phyloP scores from a whole-genome alignment of 805 yeast species.

The Hanseniaspora guilliermondii region DNA sequence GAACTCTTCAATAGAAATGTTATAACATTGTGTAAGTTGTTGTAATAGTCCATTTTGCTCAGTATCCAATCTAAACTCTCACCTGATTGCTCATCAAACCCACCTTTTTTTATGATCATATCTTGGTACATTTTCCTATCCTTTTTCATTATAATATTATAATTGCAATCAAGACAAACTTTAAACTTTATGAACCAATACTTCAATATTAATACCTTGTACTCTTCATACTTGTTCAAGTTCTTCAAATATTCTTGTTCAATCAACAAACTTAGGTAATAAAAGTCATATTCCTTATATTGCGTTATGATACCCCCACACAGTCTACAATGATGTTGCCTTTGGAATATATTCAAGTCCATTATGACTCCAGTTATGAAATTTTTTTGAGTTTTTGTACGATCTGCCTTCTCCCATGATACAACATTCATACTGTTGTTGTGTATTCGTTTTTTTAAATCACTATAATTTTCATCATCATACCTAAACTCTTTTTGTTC shows the following conservation, averaged over 20 bases:
- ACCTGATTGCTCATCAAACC: constrained; percentile 6
- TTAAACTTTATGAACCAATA: constrained; percentile 11
- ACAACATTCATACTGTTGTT: neutral
- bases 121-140: neutral
- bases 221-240: neutral
- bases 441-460: neutral
- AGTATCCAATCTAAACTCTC: constrained; percentile 10
- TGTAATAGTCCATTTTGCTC: constrained; percentile 5
- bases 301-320: neutral
- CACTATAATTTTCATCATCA: constrained; percentile 4
- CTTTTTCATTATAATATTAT: neutral
- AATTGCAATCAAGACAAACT: constrained; percentile 6
- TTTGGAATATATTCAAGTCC: neutral
- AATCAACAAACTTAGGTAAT: constrained; percentile 1
- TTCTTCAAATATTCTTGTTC: constrained; percentile 9
- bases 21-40: constrained; percentile 2
- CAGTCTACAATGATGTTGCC: constrained; percentile 7
- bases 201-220: neutral
- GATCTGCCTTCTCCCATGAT: neutral
- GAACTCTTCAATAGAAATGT: neutral
- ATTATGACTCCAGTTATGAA: neutral
- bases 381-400: neutral
- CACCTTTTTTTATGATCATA: neutral
- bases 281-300: constrained; percentile 5
- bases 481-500: neutral